Base-by-base conservation (phyloP, 164 flowering plant species). In the Vitis amurensis region DNA sequence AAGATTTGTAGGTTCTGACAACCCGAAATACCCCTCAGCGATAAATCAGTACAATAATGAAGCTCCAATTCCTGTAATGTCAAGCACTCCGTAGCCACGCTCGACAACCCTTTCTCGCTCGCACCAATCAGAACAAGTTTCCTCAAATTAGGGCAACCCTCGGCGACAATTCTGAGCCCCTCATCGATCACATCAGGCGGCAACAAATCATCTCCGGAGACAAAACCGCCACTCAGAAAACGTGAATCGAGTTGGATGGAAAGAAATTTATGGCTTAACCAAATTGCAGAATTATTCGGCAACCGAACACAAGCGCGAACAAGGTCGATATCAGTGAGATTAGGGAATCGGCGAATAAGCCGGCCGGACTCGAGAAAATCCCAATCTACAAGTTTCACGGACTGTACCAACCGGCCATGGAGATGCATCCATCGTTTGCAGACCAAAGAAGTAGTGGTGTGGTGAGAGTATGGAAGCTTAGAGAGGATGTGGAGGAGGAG, bases 51-150 rank as follows among this genome's bases (percentile, higher is more conserved):
- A 63, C 99, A 96, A 59, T 66, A 81, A 63, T 93, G 98, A 75
- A 96, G 56, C 77, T 93, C 98, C 73, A 96, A 69, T 51, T 92
- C 99, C 71, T 91, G 97, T 79, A 96, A 74, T 1, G 81, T 89
- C 11, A 70, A 70, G 66, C 99, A 96, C 60, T 83, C 90, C 49
- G 83, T 87, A 0, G 97, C 97, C 27, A 96, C 81, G 64, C 79
- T 76, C 73, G 78, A 50, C 61, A 96, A 68, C 44, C 98, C 98
- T 13, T 58, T 37, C 37, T 86, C 97, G 59, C 87, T 81, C 5
- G 88, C 87, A 55, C 81, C 84, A 51, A 89, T 65, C 67, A 96
- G 75, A 17, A 59, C 86, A 19, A 93, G 81, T 68, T 76, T 89
- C 14, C 94, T 78, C 72, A 96, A 77, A 79, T 88, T 91, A 0